A percentile compares a stretch with the other conserved stretches of the same genome.
Evolutionary conservation across 305 asterid species (phyloP).

Genomic region (Ajuga reptans): DNA sequence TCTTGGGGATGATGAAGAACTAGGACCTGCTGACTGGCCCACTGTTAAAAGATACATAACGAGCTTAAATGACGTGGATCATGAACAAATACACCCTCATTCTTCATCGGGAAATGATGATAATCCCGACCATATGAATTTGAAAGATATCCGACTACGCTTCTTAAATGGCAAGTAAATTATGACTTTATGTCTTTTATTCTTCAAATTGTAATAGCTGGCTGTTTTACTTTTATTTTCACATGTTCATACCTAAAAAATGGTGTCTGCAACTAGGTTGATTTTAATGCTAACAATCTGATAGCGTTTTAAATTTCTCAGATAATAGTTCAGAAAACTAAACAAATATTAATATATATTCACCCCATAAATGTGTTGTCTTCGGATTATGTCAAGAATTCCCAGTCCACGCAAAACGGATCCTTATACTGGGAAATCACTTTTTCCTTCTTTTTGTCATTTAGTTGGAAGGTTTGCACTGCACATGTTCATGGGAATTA

Average conservation of each 20-base stretch:
- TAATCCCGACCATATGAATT: conserved; percentile 46
- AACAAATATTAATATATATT: background rate
- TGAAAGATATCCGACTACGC: conserved; percentile 76
- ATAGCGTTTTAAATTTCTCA: background rate
- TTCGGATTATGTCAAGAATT: background rate
- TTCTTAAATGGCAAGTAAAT: conserved; percentile 66
- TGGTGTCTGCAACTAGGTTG: conserved; percentile 1
- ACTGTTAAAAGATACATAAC: conserved; percentile 71
- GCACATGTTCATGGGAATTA: background rate
- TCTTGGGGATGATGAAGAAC: conserved; percentile 94
- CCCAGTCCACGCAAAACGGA: background rate
- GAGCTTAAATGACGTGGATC: conserved; percentile 58
- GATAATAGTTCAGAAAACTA: background rate
- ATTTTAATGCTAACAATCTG: background rate
- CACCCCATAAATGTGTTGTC: background rate
- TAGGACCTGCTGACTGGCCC: conserved; percentile 95
- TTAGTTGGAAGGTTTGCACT: background rate
- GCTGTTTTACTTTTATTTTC: conserved; percentile 1
- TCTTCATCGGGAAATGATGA: conserved; percentile 40
- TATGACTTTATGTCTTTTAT: conserved; percentile 6
- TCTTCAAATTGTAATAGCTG: conserved; percentile 8
- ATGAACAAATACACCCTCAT: conserved; percentile 70
- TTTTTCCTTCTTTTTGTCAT: background rate
- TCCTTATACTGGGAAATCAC: background rate
- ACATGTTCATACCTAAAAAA: background rate